Base-by-base conservation (phyloP, 768 basidiomycete genomes). In the Naganishia friedmannii region DNA sequence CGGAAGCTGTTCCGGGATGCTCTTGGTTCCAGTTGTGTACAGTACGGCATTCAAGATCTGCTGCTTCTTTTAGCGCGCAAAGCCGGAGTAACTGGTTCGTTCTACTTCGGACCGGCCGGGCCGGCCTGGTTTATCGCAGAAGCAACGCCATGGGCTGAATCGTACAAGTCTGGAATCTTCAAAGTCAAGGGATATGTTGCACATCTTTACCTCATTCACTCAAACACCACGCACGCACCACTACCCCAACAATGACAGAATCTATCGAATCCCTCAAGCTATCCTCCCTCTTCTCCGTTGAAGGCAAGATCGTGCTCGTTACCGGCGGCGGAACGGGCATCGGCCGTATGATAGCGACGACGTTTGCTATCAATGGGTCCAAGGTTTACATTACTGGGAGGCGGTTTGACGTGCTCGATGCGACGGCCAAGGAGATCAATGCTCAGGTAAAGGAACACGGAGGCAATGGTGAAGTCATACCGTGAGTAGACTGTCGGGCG, bases 331-430 rank as follows among this genome's bases (percentile, higher is more conserved):
- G 77, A 26, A 76, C 73, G 2, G 78, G 75, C 12, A 83, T 81
- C 39, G 80, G 80, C 4, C 73, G 76, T 42, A 77, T 79, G 37
- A 75, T 79, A 60, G 71, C 78, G 19, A 72, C 68, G 13, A 78
- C 78, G 0, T 79, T 79, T 66, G 76, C 73, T 0, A 68, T 66
- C 31, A 80, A 80, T 57, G 78, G 79, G 2, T 76, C 79, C 45
- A 78, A 73, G 63, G 80, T 81, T 13, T 81, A 80, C 70, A 81
- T 81, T 68, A 75, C 75, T 21, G 79, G 79, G 10, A 72, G 80
- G 48, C 54, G 80, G 28, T 32, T 53, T 45, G 77, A 80, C n/a
- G 75, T 74, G 1, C 70, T 78, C 10, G 58, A 77, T 9, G 66
- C 60, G 55, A 73, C 77, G 5, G 77, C 74, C 15, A 58, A 72